A percentile compares a stretch with the other conserved stretches of the same genome.
Conservation (phyloP, 306 rosid species). For the Sophora flavescens region DNA sequence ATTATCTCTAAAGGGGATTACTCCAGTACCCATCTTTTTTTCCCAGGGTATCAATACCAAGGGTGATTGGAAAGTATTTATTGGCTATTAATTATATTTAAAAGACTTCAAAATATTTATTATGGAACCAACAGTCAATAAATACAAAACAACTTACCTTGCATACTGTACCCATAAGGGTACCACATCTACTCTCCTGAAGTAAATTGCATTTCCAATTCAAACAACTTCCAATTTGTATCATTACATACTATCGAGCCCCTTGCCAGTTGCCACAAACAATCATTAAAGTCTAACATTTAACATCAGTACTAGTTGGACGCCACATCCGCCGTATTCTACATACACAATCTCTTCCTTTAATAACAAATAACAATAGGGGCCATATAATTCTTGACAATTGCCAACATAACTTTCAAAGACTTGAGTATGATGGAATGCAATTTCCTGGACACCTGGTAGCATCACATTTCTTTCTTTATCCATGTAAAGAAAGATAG, state of each 20-base stretch:
- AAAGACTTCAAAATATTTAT: constrained; percentile 23
- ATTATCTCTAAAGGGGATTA: neutral
- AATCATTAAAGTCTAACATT: constrained; percentile 10
- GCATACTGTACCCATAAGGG: neutral
- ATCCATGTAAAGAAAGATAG: constrained; percentile 4
- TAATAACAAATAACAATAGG: neutral
- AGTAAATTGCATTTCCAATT: neutral
- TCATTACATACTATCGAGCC: constrained; percentile 17
- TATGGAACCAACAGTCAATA: neutral
- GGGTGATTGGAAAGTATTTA: neutral
- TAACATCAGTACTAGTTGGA: constrained; percentile 19
- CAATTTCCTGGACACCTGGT: neutral
- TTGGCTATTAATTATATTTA: neutral
- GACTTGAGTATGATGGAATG: neutral
- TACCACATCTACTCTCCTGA: neutral
- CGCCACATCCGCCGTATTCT: neutral
- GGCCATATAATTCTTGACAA: neutral
- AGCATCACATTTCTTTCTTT: neutral
- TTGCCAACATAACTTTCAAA: too few species aligned
- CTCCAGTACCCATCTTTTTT: neutral
- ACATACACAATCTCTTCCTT: neutral
- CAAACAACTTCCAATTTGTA: neutral
- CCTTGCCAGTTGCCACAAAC: constrained; percentile 22
- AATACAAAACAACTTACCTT: neutral
- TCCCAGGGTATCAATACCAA: neutral